Evolutionary conservation across 169 alveolate species (phyloP), one percentile per base, ranked within the genome.

Genomic region (Babesia bovis): DNA sequence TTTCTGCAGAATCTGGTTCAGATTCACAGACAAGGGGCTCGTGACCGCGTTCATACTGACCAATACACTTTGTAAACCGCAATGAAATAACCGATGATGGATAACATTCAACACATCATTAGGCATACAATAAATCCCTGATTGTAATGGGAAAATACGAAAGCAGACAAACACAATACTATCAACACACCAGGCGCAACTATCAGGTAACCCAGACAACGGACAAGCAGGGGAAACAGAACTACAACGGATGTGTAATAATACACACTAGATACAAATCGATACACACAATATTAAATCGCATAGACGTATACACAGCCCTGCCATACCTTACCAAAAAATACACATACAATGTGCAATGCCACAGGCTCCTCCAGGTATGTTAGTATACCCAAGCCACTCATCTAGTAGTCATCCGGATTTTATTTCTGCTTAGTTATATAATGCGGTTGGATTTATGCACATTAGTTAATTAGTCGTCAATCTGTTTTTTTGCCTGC

Each of bases 1-100:
- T 78, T 76, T 76, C 65, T 58, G 82, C 17, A 76, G 65, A 38
- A 66, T 19, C 55, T 76, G 85, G 65, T 35, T 66, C 66, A 76
- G 42, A 38, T 76, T 76, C 61, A 76, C 47, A n/a, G 85, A 66
- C n/a, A 76, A 47, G 10, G 69, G 36, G 33, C 77, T 70, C 15
- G 66, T 33, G 6, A 67, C 40, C 1, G 36, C 77, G 44, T 52
- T 49, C 85, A 75, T 75, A 58, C 60, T 63, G 58, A 1, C 41
- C 32, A 10, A 30, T 32, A 1, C 12, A 4, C 41, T 44, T 32
- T 33, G 30, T 0, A 28, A 33, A 32, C 47, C 10, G 26, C 15
- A 32, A 32, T 32, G 50, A 35, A n/a, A n/a, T 19, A 56, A 56
- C 26, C 65, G 23, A 32, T 21, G 30, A n/a, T 33, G 36, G 36